Percentiles rank a stretch among this genome's conserved stretches.
These are phyloP conservation scores for Mallotus nudiflorus DNA, from an alignment of 345 rosid species.

Conservation along the genomic window DNA sequence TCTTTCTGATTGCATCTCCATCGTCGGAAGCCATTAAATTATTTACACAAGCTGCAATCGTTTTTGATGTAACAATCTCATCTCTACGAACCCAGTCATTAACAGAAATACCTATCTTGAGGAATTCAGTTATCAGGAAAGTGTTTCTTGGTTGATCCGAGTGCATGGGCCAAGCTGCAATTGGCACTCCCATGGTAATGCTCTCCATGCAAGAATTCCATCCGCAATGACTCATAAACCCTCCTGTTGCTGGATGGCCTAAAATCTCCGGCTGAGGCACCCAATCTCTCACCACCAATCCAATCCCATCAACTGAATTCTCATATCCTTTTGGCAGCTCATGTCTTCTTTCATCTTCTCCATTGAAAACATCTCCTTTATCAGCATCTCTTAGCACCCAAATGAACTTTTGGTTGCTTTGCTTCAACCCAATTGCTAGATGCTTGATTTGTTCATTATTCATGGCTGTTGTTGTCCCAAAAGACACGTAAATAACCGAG, in stretches of 20 bases:
- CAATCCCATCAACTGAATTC: constrained; percentile 35
- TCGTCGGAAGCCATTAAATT: constrained; percentile 49
- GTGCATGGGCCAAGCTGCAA: constrained; percentile 65
- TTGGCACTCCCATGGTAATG: constrained; percentile 60
- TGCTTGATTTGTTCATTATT: constrained; percentile 39
- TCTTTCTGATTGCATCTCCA: constrained; percentile 50
- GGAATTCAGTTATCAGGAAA: constrained; percentile 35
- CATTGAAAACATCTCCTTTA: constrained; percentile 48
- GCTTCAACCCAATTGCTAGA: constrained; percentile 42
- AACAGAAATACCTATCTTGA: constrained; percentile 41
- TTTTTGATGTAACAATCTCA: constrained; percentile 22
- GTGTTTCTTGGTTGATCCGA: constrained; percentile 62
- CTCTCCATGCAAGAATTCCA: constrained; percentile 81
- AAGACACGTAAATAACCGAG: constrained; percentile 47
- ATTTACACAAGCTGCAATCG: constrained; percentile 31
- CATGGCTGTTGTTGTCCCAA: constrained; percentile 53
- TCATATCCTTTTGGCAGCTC: constrained; percentile 45
- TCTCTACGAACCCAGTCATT: constrained; percentile 33
- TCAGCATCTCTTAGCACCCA: constrained; percentile 69
- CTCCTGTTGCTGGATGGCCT: constrained; percentile 46
- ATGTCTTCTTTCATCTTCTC: constrained; percentile 16
- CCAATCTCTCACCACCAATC: constrained; percentile 57
- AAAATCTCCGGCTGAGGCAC: constrained; percentile 61
- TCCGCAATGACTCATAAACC: constrained; percentile 66
- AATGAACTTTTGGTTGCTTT: constrained; percentile 53